Evolutionary conservation across 176 grass and related monocot species (phyloP), one percentile per base, ranked within the genome.

Genomic region (Bolboschoenus planiculmis): DNA sequence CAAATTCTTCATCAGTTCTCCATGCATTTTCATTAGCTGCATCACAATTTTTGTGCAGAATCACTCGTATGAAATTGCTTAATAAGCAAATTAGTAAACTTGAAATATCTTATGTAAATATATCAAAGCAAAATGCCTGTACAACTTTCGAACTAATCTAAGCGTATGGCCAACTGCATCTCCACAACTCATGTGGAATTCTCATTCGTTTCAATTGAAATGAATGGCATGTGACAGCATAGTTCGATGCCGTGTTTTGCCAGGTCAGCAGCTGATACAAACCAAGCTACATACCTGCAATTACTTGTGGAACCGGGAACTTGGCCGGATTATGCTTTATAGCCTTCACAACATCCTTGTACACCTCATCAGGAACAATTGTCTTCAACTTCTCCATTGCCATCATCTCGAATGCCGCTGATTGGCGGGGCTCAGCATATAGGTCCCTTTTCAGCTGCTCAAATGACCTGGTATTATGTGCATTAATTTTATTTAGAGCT

Each of bases 1-100:
- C 92, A 76, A 98, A 98, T 51, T 98, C 96, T 54, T 93, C 92
- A 64, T 98, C 96, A 23, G 27, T 98, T 56, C 68, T 95, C 96
- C 96, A 98, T 7, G 90, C 96, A 59, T 85, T 87, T 16, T 2
- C 31, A 47, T 95, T 87, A 84, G 83, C 95, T 98, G 65, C 71
- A 85, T 39, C 18, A 80, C 36, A 80, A 55, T 46, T 43, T 46
- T 42, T 42, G 37, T 27, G 8, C 15, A 80, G 34, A 57, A 80
- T 60, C 18, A 59, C 15, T 60, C 20, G 24, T 15, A 79, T 56
- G 48, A 80, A 80, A 23, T 80, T 40, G 10, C 42, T 60, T 14
- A 24, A 40, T 6, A 80, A 59, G 34, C 30, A 79, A 58, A 57
- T 56, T 18, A 56, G 34, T 5, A 26, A 39, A 50, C 2, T n/a